Evolutionary conservation across 2,329 filamentous ascomycete species (phyloP), one percentile per base, ranked within the genome.

Genomic region (Zymoseptoria crescenta): DNA sequence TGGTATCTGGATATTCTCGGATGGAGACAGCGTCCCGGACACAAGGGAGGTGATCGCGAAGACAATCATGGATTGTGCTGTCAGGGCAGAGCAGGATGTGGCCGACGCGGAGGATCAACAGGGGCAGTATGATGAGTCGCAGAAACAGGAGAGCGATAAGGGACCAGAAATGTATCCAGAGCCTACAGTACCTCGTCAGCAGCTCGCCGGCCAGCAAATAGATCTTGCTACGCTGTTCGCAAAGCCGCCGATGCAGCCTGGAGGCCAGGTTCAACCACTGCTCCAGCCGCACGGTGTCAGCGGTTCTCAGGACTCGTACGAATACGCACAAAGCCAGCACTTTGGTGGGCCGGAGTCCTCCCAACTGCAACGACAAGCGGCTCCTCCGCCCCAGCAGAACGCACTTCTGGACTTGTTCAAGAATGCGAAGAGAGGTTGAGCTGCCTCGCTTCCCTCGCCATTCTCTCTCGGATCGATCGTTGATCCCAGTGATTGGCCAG

Each of bases 1-100:
- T 69, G 84, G 84, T 6, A 72, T 87, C 10, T 87, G 83, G 83
- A 83, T 87, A 58, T 86, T 84, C 69, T 79, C 79, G n/a, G 84
- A 86, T 2, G 85, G 82, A 2, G 78, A 79, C 13, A 75, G 80
- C 50, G 76, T 74, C 10, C 59, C 58, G 21, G 64, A 62, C 19
- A 67, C 64, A 41, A 78, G 81, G 57, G 74, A 75, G 35, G 72
- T 82, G 51, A 81, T 81, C 35, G 81, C 79, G 30, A 73, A 77
- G 57, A 75, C 81, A 59, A 84, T 87, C 61, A 74, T 77, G 59
- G 79, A 81, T 50, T 80, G 81, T 62, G 83, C 83, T 3, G 72
- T 75, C 27, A 76, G 77, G 68, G 82, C 81, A 49, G 74, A 77
- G 55, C 65, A 60, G 30, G n/a, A 6, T 50, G 28, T 8, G 24